A percentile compares a stretch with the other conserved stretches of the same genome.
Evolutionary conservation across 176 grass and related monocot genomes (phyloP).

Genomic region (Miscanthus lutarioriparius): DNA sequence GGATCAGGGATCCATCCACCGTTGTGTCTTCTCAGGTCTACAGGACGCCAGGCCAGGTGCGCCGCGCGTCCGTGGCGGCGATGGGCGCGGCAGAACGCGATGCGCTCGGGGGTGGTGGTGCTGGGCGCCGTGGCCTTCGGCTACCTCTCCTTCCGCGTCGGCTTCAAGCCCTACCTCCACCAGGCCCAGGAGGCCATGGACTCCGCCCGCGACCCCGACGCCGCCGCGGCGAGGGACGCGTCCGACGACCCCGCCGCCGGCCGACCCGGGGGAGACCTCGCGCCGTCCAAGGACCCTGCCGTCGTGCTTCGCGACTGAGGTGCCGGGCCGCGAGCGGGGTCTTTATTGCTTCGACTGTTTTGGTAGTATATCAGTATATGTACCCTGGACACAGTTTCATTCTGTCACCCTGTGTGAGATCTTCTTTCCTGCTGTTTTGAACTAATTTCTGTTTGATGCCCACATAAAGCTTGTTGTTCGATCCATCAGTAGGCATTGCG

Average conservation of each 20-base stretch:
- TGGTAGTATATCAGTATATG: too few relatives aligned
- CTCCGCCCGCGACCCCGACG: background rate
- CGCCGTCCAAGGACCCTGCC: conserved; percentile 39
- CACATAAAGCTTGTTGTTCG: background rate
- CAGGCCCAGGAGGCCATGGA: conserved; percentile 62
- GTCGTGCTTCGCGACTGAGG: conserved; percentile 50
- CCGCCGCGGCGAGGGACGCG: background rate
- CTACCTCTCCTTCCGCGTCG: conserved; percentile 82
- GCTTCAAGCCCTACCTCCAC: conserved; percentile 92
- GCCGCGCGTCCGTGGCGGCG: background rate
- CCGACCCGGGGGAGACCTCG: background rate
- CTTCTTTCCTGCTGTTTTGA: background rate
- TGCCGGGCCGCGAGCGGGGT: background rate
- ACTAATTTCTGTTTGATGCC: background rate
- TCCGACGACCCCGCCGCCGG: background rate
- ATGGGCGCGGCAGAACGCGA: conserved; percentile 64
- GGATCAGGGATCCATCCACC: background rate
- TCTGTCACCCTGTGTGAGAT: background rate
- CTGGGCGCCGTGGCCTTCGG: conserved; percentile 67
- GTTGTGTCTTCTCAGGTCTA: background rate
- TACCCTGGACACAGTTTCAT: background rate
- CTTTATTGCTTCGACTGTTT: background rate
- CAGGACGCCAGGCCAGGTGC: background rate
- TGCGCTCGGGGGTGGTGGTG: conserved; percentile 80
- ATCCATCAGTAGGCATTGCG: background rate